Evolutionary conservation across 352 stramenopile genomes (phyloP).

Genomic region (Pythium sukuiense): DNA sequence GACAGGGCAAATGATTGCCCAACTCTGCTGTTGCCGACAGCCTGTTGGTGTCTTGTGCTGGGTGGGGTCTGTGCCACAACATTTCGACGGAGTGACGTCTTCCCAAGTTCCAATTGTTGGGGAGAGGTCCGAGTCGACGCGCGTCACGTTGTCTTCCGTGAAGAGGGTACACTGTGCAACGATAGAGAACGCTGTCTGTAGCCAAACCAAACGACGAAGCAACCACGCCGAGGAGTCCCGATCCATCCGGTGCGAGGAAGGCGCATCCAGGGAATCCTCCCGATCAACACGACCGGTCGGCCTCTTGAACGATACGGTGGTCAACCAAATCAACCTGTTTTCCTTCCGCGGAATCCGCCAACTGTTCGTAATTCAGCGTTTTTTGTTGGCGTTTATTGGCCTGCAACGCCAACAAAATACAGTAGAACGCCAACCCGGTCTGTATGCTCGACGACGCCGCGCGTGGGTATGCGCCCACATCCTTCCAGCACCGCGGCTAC

Average conservation of each 20-base stretch:
- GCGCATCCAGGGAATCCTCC: background rate
- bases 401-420: background rate
- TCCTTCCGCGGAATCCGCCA: constrained; percentile 5
- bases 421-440: background rate
- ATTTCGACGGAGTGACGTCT: background rate
- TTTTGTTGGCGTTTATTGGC: constrained; percentile 4
- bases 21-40: background rate
- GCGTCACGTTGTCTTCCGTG: background rate
- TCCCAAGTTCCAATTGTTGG: too few relatives aligned
- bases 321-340: background rate
- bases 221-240: background rate
- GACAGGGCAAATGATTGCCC: background rate
- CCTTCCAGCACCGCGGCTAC: background rate
- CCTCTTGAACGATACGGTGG: background rate
- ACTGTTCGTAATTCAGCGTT: constrained; percentile 2
- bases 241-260: background rate
- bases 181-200: constrained; percentile 3
- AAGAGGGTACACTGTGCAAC: background rate
- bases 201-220: background rate
- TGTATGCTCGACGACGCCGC: background rate
- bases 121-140: background rate
- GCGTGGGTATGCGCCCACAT: background rate
- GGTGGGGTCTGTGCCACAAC: background rate
- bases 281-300: background rate
- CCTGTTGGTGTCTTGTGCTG: too few relatives aligned